phyloP scores from a whole-genome alignment of 2,329 filamentous ascomycete genomes.

The Corynespora cassiicola region DNA sequence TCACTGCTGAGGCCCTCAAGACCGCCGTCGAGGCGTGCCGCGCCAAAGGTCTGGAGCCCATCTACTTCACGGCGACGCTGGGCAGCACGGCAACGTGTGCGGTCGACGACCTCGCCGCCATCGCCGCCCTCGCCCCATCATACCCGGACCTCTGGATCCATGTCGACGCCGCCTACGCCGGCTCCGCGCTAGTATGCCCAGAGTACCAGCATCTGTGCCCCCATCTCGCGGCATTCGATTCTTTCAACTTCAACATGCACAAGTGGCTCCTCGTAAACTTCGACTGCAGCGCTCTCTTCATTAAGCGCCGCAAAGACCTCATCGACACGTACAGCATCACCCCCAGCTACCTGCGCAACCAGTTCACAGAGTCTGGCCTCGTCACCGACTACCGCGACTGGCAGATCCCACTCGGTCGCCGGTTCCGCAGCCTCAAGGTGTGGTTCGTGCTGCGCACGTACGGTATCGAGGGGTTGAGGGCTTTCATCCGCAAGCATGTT shows the following conservation, averaged over 20 bases:
- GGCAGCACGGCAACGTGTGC: slow-evolving; percentile 91
- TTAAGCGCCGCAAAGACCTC: slow-evolving; percentile 77
- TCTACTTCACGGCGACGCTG: slow-evolving; percentile 83
- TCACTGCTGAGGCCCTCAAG: slow-evolving; percentile 71
- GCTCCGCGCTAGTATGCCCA: slow-evolving; percentile 80
- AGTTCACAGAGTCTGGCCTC: slow-evolving; percentile 78
- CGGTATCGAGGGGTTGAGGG: slow-evolving; percentile 76
- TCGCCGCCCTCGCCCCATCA: slow-evolving; percentile 63
- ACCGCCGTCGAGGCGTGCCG: slow-evolving; percentile 69
- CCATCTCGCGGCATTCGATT: slow-evolving; percentile 74
- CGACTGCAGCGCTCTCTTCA: slow-evolving; percentile 78
- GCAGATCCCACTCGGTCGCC: slow-evolving; percentile 90
- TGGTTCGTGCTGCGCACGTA: slow-evolving; percentile 93
- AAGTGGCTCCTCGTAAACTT: slow-evolving; percentile 98
- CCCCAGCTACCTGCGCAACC: slow-evolving; percentile 82
- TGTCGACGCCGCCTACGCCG: slow-evolving; percentile 92
- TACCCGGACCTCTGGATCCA: slow-evolving; percentile 82
- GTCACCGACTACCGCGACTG: slow-evolving; percentile 97
- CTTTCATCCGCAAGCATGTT: slow-evolving; percentile 74
- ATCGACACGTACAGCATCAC: slow-evolving; percentile 80
- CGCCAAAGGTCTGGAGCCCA: slow-evolving; percentile 76
- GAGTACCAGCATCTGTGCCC: slow-evolving; percentile 76
- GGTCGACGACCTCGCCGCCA: slow-evolving; percentile 78
- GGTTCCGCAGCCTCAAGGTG: slow-evolving; percentile 89
- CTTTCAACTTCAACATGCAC: slow-evolving; percentile 95